These are phyloP conservation scores for Cerrena zonata DNA, from an alignment of 1,284 basidiomycete species.

Conservation along the genomic window DNA sequence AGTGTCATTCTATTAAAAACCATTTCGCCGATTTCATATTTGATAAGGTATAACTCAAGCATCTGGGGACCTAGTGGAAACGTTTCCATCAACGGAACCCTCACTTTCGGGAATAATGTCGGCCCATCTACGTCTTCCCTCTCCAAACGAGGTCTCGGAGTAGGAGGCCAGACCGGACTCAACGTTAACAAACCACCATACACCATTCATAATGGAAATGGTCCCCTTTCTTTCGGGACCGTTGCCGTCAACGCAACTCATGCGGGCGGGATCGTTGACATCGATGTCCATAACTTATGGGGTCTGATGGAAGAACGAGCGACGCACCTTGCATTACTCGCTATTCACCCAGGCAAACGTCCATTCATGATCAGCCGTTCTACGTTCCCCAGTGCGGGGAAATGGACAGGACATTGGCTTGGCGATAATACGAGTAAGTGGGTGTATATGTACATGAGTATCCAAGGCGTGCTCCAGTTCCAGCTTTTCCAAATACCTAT, in stretches of 20 bases:
- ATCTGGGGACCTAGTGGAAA: constrained; percentile 68
- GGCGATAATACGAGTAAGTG: constrained; percentile 63
- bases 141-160: constrained; percentile 39
- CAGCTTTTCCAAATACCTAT: constrained; percentile 73
- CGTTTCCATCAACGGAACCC: constrained; percentile 61
- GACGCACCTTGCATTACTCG: constrained; percentile 49
- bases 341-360: constrained; percentile 47
- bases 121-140: constrained; percentile 7
- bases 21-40: constrained; percentile 23
- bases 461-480: constrained; percentile 70
- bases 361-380: constrained; percentile 65
- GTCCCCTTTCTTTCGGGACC: constrained; percentile 42
- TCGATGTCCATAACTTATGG: constrained; percentile 63
- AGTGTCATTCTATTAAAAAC: background rate
- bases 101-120: constrained; percentile 40
- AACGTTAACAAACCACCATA: constrained; percentile 60
- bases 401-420: constrained; percentile 51
- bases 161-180: constrained; percentile 38
- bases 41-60: constrained; percentile 56
- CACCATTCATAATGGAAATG: constrained; percentile 63
- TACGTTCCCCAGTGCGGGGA: constrained; percentile 62
- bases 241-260: constrained; percentile 60
- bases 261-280: constrained; percentile 45
- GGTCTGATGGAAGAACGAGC: constrained; percentile 61
- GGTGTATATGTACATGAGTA: constrained; percentile 54